A percentile compares a stretch with the other conserved stretches of the same genome.
Evolutionary conservation across 805 yeast species (phyloP).

Genomic region (Tetrapisispora namnaoensis): DNA sequence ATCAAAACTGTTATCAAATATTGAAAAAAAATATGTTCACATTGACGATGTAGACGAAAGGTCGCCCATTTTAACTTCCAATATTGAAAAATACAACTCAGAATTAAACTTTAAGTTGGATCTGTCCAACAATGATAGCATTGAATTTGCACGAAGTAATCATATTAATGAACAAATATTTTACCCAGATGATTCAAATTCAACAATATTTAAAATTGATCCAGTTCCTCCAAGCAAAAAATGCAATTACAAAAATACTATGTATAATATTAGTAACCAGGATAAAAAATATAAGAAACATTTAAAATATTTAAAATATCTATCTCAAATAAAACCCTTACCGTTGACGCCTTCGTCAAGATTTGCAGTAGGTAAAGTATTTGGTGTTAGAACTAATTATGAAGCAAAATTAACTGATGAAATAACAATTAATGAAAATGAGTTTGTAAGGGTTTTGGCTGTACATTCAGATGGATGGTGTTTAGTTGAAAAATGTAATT

Average conservation of each 20-base stretch:
- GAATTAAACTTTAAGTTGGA: neutral
- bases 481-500: slow-evolving; percentile 30
- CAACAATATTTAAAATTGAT: slow-evolving; percentile 2
- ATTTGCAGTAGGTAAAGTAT: slow-evolving; percentile 6
- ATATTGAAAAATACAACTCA: neutral
- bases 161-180: neutral
- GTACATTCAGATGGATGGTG: slow-evolving; percentile 40
- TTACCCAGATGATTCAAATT: neutral
- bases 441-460: slow-evolving; percentile 29
- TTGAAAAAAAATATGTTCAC: slow-evolving; percentile 10
- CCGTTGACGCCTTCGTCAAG: slow-evolving; percentile 15
- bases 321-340: slow-evolving; percentile 13
- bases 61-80: slow-evolving; percentile 17
- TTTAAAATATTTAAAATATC: slow-evolving; percentile 9
- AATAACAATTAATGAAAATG: slow-evolving; percentile 25
- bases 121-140: neutral
- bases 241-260: neutral
- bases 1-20: slow-evolving; percentile 17
- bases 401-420: slow-evolving; percentile 31
- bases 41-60: slow-evolving; percentile 11
- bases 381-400: slow-evolving; percentile 20
- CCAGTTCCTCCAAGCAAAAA: slow-evolving; percentile 4
- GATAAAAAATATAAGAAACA: slow-evolving; percentile 10
- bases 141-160: neutral
- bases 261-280: slow-evolving; percentile 4